Conservation (phyloP, 441 rosid species). For the Lagerstroemia fauriei region DNA sequence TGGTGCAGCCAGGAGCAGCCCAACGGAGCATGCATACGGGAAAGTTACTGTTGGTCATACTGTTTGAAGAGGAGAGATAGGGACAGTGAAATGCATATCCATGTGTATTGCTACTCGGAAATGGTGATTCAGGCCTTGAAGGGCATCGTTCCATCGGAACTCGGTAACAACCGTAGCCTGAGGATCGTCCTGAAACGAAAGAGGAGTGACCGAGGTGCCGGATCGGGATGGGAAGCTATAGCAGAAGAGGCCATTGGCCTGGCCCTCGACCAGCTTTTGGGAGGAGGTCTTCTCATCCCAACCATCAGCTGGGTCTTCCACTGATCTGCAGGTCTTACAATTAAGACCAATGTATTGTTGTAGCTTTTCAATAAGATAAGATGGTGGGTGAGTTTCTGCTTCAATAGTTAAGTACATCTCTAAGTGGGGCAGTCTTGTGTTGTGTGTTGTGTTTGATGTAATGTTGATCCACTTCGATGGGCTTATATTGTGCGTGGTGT, state of each 20-base stretch:
- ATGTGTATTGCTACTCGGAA: background rate
- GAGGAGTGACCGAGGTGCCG: background rate
- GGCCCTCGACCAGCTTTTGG: no score
- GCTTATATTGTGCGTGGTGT: no score
- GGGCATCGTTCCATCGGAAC: background rate
- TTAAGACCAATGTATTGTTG: no score
- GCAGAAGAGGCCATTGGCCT: background rate
- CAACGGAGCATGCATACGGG: background rate
- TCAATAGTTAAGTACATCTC: no score
- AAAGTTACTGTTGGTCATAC: background rate
- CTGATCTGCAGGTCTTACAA: no score
- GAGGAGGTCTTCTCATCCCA: no score
- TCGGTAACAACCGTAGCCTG: background rate
- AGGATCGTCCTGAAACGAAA: background rate
- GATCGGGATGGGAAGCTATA: background rate
- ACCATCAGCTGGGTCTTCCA: no score
- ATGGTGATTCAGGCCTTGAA: background rate
- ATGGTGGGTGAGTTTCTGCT: no score
- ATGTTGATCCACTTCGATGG: no score
- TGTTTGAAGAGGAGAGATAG: background rate
- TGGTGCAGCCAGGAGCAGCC: background rate
- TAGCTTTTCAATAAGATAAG: no score
- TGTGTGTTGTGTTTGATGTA: no score
- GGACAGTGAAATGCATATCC: background rate
- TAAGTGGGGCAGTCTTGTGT: no score